Evolutionary conservation across 2,329 filamentous ascomycete species (phyloP), one percentile per base, ranked within the genome.

Genomic region (Leptographium radiaticola): DNA sequence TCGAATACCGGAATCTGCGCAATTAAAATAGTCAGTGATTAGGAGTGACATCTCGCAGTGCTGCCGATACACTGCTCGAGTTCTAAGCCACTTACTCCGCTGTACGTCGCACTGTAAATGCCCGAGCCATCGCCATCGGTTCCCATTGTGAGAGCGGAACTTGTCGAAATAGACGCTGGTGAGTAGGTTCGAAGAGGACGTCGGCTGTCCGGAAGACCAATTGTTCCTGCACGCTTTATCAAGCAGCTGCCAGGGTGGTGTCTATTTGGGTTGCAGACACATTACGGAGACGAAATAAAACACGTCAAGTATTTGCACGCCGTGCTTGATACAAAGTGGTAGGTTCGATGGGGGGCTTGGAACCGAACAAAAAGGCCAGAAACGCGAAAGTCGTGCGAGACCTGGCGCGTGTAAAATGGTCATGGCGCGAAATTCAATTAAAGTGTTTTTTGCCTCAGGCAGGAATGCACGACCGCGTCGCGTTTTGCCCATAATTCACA

Each of bases 1-100:
- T 97, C 93, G 67, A 93, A 96, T 12, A 97, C 91, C 39, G 91
- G 91, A 57, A 95, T 89, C 89, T 96, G 64, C 54, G 55, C 49
- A 3, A 12, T 51, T 18, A 50, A 55, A 51, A 33, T 12, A 13
- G 36, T 48, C 20, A 36, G 52, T 58, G 43, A 58, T 54, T 50
- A 11, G 25, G 25, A 42, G 8, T 53, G 9, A 12, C 16, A 57
- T 36, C 52, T 55, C 12, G 44, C 56, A 6, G 15, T 4, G 15
- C 18, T 18, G 10, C 4, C 25, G 25, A 25, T 25, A 25, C 25
- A 25, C 25, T 25, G 25, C 25, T 25, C 5, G 5, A 5, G 25
- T 25, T 25, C 25, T 25, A 5, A 25, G 25, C 36, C 3, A 74
- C 78, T 70, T 71, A 84, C 81, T 66, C 81, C 81, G 67, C 81